These are phyloP conservation scores for Paraphoma sp. DNA, from an alignment of 2,329 filamentous ascomycete genomes.

Conservation along the genomic window DNA sequence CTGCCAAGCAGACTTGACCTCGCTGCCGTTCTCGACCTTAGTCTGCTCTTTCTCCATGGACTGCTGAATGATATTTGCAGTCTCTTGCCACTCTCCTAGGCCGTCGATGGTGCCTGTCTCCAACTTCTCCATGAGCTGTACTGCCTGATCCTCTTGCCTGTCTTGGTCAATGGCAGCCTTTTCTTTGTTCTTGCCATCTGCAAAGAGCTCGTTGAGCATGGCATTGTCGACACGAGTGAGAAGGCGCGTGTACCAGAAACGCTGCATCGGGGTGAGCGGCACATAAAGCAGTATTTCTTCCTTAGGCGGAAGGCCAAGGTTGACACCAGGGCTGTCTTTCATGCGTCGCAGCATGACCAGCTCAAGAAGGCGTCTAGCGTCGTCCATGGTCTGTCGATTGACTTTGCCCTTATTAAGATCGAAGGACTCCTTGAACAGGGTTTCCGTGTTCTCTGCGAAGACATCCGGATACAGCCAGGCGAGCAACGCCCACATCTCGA, in stretches of 20 bases:
- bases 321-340: conserved; percentile 62
- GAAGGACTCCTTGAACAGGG: conserved; percentile 63
- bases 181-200: conserved; percentile 55
- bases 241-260: conserved; percentile 64
- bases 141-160: conserved; percentile 43
- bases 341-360: conserved; percentile 66
- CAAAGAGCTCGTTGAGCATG: conserved; percentile 61
- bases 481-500: conserved; percentile 64
- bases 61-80: conserved; percentile 97
- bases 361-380: conserved; percentile 60
- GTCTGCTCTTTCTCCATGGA: conserved; percentile 61
- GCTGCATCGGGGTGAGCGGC: conserved; percentile 64
- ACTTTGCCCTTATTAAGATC: conserved; percentile 62
- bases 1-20: conserved; percentile 51
- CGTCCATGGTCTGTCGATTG: conserved; percentile 60
- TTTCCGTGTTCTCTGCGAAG: conserved; percentile 58
- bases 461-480: conserved; percentile 67
- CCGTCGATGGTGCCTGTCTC: conserved; percentile 7
- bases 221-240: conserved; percentile 61
- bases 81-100: conserved; percentile 62
- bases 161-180: conserved; percentile 47
- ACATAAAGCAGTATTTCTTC: conserved; percentile 64
- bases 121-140: conserved; percentile 42
- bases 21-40: conserved; percentile 11
- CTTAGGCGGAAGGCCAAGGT: conserved; percentile 63